Base-by-base conservation (phyloP, 208 protist genomes). In the Leptomonas seymouri region DNA sequence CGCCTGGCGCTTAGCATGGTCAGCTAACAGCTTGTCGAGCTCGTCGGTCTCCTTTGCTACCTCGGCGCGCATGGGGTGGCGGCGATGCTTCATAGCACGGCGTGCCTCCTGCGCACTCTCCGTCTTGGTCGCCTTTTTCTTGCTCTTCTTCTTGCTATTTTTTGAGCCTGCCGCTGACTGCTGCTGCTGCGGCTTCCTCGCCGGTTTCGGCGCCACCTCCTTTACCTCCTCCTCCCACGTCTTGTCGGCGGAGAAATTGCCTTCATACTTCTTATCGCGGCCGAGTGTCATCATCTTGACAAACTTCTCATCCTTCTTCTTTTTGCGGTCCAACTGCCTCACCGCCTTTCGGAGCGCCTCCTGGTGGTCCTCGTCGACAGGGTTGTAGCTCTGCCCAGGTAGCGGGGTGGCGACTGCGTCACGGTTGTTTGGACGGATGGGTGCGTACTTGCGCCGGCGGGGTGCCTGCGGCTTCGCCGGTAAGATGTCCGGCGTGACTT, bases 341-440 rank as follows among this genome's bases (percentile, higher is more conserved):
- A 92, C 89, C 1, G 83, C 89, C 48, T 73, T 82, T 1, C 48
- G 45, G 11, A 96, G 84, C 11, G 87, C 91, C 21, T 56, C 41
- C 74, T 96, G 91, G 70, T 96, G 91, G 54, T 90, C 89, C 9
- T 71, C 76, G 62, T 94, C 84, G 14, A 64, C 25, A 0, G 91
- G 91, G 81, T 96, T 94, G 84, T 96, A 96, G 76, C 87, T 93
- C 67, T 96, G 91, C 0, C 91, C 91, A 11, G 56, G 77, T 31
- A 91, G 83, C 3, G 91, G 91, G 11, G 78, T 54, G 2, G 89
- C 57, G 20, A 96, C 87, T 36, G 91, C 91, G 14, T 74, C 81
- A 49, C 91, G 88, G n/a, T 89, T 88, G 80, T 96, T 96, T 7
- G 88, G 91, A 2, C 79, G 76, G 25, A 86, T 85, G 31, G 76